Percentiles rank a stretch among this genome's conserved stretches.
These are phyloP conservation scores for Rhodotorula sp. DNA, from an alignment of 1,284 basidiomycete species.

Conservation along the genomic window DNA sequence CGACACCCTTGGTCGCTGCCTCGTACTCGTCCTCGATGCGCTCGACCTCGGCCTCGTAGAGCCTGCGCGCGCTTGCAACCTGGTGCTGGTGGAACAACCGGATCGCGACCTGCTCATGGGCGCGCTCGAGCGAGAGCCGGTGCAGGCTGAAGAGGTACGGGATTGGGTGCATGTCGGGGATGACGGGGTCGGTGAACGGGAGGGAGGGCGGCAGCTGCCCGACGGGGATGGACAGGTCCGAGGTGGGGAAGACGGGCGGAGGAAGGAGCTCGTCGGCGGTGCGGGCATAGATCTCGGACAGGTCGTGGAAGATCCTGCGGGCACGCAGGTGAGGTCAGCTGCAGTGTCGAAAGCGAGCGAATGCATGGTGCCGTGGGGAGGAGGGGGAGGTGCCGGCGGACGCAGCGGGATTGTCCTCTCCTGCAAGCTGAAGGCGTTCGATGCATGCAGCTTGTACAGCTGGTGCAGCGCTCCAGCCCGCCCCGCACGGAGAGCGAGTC, in stretches of 20 bases:
- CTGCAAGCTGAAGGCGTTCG: no score
- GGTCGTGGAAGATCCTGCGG: conserved; percentile 43
- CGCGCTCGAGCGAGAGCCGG: conserved; percentile 55
- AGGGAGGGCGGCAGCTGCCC: conserved; percentile 41
- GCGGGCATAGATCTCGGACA: conserved; percentile 42
- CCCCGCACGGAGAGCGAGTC: neutral
- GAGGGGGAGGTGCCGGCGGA: neutral
- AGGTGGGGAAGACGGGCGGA: conserved; percentile 40
- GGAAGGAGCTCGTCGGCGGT: conserved; percentile 43
- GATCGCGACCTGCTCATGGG: conserved; percentile 54
- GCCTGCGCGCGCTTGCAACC: conserved; percentile 45
- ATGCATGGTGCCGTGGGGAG: neutral
- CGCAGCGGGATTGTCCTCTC: neutral
- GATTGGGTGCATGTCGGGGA: conserved; percentile 51
- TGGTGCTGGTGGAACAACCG: conserved; percentile 56
- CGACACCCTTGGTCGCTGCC: conserved; percentile 53
- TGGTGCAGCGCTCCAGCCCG: neutral
- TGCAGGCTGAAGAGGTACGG: conserved; percentile 56
- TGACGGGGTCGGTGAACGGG: conserved; percentile 42
- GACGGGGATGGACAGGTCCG: conserved; percentile 39
- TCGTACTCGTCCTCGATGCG: conserved; percentile 56
- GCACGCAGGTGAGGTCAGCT: neutral
- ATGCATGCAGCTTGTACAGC: no score
- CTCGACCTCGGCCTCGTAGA: conserved; percentile 56
- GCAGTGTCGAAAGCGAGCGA: neutral